Evolutionary conservation across 2,329 filamentous ascomycete species (phyloP).

Genomic region (Fusarium tupiense): DNA sequence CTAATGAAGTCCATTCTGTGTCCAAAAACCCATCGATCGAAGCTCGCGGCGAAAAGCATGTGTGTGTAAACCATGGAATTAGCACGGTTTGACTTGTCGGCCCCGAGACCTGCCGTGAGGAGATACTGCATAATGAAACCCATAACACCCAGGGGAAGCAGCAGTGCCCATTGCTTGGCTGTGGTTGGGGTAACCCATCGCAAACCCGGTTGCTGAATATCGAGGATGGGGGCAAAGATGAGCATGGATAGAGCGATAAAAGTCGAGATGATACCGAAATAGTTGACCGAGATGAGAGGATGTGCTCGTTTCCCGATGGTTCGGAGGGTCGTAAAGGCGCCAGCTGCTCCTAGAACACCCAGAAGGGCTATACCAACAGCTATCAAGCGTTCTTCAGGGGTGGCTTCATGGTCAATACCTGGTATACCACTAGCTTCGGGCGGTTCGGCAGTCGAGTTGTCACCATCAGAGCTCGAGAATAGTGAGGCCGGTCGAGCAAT

Average conservation of each 20-base stretch:
- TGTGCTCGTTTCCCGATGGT: slow-evolving; percentile 84
- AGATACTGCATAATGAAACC: slow-evolving; percentile 89
- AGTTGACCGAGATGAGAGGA: slow-evolving; percentile 85
- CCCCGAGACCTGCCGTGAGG: slow-evolving; percentile 78
- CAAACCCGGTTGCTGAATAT: slow-evolving; percentile 58
- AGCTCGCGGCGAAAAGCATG: slow-evolving; percentile 64
- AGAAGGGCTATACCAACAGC: slow-evolving; percentile 78
- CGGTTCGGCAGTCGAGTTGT: slow-evolving; percentile 32
- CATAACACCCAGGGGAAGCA: slow-evolving; percentile 74
- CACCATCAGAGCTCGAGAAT: slow-evolving; percentile 49
- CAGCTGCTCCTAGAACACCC: slow-evolving; percentile 79
- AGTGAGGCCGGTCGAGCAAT: slow-evolving; percentile 78
- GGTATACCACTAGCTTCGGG: slow-evolving; percentile 37
- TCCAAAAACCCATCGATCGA: slow-evolving; percentile 64
- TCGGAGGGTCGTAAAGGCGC: slow-evolving; percentile 79
- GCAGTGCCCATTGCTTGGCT: slow-evolving; percentile 69
- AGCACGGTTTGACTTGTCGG: slow-evolving; percentile 71
- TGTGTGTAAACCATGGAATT: slow-evolving; percentile 68
- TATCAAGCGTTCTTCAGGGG: slow-evolving; percentile 70
- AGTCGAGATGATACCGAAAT: slow-evolving; percentile 78
- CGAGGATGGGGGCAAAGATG: slow-evolving; percentile 56
- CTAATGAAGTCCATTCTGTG: slow-evolving; percentile 61
- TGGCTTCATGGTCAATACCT: slow-evolving; percentile 53
- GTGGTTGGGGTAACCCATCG: slow-evolving; percentile 55
- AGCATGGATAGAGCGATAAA: slow-evolving; percentile 73